phyloP scores from a whole-genome alignment of 2,329 filamentous ascomycete species.

The Aspergillus flavus region DNA sequence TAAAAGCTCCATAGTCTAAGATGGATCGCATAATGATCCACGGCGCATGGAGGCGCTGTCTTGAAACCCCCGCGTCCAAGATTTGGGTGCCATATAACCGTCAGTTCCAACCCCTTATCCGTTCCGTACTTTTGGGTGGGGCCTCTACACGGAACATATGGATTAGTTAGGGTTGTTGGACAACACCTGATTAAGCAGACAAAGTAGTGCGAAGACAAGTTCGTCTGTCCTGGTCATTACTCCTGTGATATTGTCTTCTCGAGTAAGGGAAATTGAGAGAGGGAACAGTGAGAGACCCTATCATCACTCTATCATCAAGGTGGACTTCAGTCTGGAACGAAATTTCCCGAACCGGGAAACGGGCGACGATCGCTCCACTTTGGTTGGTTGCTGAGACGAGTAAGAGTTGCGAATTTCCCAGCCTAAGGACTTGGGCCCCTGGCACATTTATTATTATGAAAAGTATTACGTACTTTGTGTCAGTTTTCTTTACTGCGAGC shows the following conservation, averaged over 20 bases:
- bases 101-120: neutral
- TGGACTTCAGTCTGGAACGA: neutral
- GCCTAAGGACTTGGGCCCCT: neutral
- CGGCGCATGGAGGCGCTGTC: neutral
- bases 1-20: neutral
- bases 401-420: neutral
- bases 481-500: no score
- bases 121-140: neutral
- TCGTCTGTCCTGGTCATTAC: neutral
- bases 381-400: neutral
- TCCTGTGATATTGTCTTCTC: rapidly evolving
- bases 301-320: neutral
- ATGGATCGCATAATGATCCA: neutral
- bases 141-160: neutral
- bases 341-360: neutral
- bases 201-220: neutral
- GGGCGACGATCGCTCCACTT: neutral
- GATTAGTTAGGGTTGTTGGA: neutral
- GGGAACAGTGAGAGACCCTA: neutral
- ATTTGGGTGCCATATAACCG: neutral
- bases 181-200: neutral
- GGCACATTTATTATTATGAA: no score
- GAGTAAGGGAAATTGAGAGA: no score
- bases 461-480: no score
- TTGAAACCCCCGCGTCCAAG: neutral